A percentile compares a stretch with the other conserved stretches of the same genome.
phyloP scores from a whole-genome alignment of 2,329 filamentous ascomycete genomes.

The Alternaria gaisen region DNA sequence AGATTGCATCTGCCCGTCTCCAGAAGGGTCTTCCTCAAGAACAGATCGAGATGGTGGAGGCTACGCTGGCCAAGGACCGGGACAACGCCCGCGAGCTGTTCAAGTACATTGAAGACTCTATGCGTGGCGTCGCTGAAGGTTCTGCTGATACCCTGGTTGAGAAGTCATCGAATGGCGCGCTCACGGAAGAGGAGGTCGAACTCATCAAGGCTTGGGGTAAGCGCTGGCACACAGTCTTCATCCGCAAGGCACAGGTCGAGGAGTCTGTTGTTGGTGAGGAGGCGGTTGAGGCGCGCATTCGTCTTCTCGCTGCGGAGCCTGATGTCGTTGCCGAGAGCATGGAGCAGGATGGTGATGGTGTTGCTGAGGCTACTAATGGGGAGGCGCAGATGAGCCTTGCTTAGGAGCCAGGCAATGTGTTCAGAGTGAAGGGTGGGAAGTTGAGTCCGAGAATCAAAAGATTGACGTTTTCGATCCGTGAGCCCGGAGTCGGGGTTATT shows the following conservation, averaged over 20 bases:
- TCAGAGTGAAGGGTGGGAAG: neutral
- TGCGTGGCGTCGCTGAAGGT: constrained; percentile 75
- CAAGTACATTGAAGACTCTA: constrained; percentile 78
- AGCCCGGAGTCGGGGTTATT: neutral
- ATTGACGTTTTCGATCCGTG: neutral
- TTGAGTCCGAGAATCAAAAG: too few relatives aligned
- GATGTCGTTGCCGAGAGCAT: constrained; percentile 33
- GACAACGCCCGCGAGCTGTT: constrained; percentile 82
- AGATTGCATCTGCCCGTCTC: constrained; percentile 74
- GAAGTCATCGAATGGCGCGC: constrained; percentile 62
- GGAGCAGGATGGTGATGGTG: constrained; percentile 31
- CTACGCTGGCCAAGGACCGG: constrained; percentile 74
- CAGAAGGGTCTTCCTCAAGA: constrained; percentile 65
- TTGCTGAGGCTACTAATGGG: constrained; percentile 34
- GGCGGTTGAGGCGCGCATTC: constrained; percentile 58
- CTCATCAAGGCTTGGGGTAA: constrained; percentile 81
- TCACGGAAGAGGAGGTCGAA: constrained; percentile 58
- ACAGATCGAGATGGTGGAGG: constrained; percentile 68
- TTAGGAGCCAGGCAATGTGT: neutral
- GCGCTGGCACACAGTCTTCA: constrained; percentile 87
- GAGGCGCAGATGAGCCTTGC: constrained; percentile 33
- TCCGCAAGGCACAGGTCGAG: constrained; percentile 83
- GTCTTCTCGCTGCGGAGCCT: constrained; percentile 41
- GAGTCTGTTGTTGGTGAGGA: constrained; percentile 73
- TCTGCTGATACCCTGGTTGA: constrained; percentile 81